Percentiles rank a stretch among this genome's conserved stretches.
These are phyloP conservation scores for Pseudocercospora crystallina DNA, from an alignment of 2,329 filamentous ascomycete species.

Conservation along the genomic window DNA sequence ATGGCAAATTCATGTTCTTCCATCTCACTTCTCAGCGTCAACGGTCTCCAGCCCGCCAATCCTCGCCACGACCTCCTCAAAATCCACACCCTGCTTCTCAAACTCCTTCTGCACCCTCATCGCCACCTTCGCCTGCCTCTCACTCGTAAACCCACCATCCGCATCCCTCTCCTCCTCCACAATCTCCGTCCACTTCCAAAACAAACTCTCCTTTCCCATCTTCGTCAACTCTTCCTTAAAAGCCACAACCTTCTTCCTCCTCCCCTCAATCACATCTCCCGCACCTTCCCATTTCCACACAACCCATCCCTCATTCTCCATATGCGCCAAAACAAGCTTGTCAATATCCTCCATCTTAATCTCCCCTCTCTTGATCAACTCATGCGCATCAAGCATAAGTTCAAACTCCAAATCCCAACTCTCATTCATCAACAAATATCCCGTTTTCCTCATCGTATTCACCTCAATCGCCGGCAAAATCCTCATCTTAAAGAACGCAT, in stretches of 20 bases:
- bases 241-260: constrained; percentile 70
- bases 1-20: too few species aligned
- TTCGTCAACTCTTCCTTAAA: constrained; percentile 75
- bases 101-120: constrained; percentile 75
- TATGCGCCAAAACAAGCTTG: constrained; percentile 67
- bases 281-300: constrained; percentile 45
- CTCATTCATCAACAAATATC: constrained; percentile 79
- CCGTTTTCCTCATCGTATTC: constrained; percentile 73
- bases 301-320: constrained; percentile 67
- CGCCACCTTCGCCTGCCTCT: constrained; percentile 71
- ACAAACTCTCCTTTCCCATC: constrained; percentile 82
- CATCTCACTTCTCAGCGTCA: constrained; percentile 40
- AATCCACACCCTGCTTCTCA: constrained; percentile 72
- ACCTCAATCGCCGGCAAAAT: constrained; percentile 69
- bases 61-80: constrained; percentile 75
- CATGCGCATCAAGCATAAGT: constrained; percentile 72
- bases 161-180: constrained; percentile 82
- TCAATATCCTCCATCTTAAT: constrained; percentile 66
- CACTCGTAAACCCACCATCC: constrained; percentile 74
- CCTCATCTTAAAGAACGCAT: constrained; percentile 58
- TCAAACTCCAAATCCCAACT: constrained; percentile 88
- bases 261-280: constrained; percentile 57
- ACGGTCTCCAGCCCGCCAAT: constrained; percentile 60
- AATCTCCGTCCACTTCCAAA: constrained; percentile 90
- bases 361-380: constrained; percentile 63